Conservation (phyloP, 2,329 filamentous ascomycete species). For the Aspergillus sergii region DNA sequence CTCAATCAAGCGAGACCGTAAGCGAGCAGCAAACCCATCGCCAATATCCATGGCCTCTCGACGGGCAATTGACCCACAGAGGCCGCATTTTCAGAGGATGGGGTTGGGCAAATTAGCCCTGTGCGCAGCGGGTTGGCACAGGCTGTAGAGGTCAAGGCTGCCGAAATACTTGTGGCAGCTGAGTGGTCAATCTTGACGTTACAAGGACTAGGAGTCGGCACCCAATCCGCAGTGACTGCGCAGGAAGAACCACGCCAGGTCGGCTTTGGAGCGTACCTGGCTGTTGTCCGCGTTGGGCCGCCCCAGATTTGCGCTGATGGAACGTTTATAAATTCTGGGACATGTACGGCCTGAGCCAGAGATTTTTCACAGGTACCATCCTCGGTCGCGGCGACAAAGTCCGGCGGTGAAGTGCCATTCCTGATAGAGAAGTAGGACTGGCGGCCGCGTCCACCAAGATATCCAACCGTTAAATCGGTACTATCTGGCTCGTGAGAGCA, state of each 20-base stretch:
- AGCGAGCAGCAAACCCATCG: conserved; percentile 4
- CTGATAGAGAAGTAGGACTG: conserved; percentile 7
- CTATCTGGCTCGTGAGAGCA: background rate
- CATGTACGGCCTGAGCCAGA: background rate
- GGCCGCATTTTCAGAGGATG: background rate
- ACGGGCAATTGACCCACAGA: background rate
- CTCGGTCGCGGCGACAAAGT: conserved; percentile 2
- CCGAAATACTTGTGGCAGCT: conserved; percentile 12
- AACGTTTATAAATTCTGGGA: background rate
- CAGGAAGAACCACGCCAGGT: no score
- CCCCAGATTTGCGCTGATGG: background rate
- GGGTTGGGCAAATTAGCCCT: conserved; percentile 10
- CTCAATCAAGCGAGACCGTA: background rate
- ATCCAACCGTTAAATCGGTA: background rate
- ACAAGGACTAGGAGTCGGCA: conserved; percentile 14
- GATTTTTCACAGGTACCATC: conserved; percentile 8
- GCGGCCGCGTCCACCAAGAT: background rate
- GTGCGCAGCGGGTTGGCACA: background rate
- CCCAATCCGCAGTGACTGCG: no score
- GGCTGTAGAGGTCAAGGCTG: conserved; percentile 5
- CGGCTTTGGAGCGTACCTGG: no score
- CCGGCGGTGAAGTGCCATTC: conserved; percentile 5
- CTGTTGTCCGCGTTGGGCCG: background rate
- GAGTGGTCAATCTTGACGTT: conserved; percentile 9
- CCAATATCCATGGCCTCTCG: conserved; percentile 1